These are phyloP conservation scores for Claviceps arundinis DNA, from an alignment of 2,329 filamentous ascomycete species.

Conservation along the genomic window DNA sequence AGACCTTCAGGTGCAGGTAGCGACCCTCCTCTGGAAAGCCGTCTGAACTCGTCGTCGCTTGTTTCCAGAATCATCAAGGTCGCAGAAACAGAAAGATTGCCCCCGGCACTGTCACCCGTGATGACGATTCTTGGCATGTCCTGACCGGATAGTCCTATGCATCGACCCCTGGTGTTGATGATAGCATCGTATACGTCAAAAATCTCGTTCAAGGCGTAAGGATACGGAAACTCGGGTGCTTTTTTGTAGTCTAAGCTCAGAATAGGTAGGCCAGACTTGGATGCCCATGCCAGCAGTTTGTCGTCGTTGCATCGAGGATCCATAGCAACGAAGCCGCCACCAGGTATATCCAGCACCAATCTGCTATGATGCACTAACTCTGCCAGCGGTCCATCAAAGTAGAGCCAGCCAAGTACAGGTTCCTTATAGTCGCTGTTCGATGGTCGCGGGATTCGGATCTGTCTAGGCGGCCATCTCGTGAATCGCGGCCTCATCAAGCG, in stretches of 20 bases:
- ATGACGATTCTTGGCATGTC: conserved; percentile 28
- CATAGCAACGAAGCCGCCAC: conserved; percentile 95
- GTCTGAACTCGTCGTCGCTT: conserved; percentile 29
- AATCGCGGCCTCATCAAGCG: conserved; percentile 63
- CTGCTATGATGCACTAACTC: conserved; percentile 64
- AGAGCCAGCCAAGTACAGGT: conserved; percentile 76
- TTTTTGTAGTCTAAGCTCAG: conserved; percentile 74
- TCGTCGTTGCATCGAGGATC: conserved; percentile 89
- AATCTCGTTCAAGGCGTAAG: conserved; percentile 34
- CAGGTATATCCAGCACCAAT: conserved; percentile 78
- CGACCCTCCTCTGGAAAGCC: conserved; percentile 27
- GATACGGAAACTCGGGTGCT: conserved; percentile 37
- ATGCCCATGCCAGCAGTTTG: conserved; percentile 84
- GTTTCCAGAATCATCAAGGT: conserved; percentile 83
- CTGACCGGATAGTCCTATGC: conserved; percentile 29
- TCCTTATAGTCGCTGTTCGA: conserved; percentile 69
- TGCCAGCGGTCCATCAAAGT: conserved; percentile 78
- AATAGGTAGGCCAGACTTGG: conserved; percentile 75
- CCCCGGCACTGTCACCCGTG: conserved; percentile 36
- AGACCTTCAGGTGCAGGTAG: conserved; percentile 68
- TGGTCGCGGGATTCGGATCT: conserved; percentile 74
- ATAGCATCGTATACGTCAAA: conserved; percentile 32
- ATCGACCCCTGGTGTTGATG: conserved; percentile 25
- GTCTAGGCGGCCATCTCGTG: conserved; percentile 67
- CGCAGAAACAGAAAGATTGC: conserved; percentile 47